phyloP scores from a whole-genome alignment of 2,329 filamentous ascomycete species.

The Microcyclospora pomicola region DNA sequence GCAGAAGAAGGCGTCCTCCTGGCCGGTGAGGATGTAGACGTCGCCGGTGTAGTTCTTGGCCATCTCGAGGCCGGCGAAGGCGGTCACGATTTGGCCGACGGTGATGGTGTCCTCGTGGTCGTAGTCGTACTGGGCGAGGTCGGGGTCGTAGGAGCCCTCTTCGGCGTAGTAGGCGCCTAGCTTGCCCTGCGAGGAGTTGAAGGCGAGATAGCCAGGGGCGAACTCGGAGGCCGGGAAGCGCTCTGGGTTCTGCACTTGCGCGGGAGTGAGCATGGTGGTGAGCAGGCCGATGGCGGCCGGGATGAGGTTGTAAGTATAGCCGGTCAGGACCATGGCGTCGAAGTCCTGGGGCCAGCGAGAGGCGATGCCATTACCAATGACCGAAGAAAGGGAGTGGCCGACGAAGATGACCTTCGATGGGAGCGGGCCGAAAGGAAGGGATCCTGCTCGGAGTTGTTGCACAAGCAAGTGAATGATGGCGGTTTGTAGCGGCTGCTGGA shows the following conservation, averaged over 20 bases:
- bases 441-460: constrained; percentile 5
- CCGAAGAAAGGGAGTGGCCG: constrained; percentile 7
- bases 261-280: constrained; percentile 5
- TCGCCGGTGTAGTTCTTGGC: constrained; percentile 6
- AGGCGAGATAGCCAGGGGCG: constrained; percentile 8
- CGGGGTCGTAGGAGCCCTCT: constrained; percentile 6
- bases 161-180: constrained; percentile 8
- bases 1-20: constrained; percentile 11
- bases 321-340: constrained; percentile 9
- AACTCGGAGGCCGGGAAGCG: constrained; percentile 4
- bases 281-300: constrained; percentile 6
- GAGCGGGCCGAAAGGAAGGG: constrained; percentile 4
- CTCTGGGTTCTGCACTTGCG: constrained; percentile 7
- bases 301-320: constrained; percentile 7
- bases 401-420: constrained; percentile 7
- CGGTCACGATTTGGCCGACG: constrained; percentile 8
- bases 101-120: constrained; percentile 10
- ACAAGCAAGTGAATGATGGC: constrained; percentile 7
- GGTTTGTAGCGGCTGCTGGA: constrained; percentile 9
- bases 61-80: constrained; percentile 6
- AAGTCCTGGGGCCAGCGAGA: constrained; percentile 9
- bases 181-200: constrained; percentile 7
- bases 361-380: constrained; percentile 9
- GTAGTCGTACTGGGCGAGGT: constrained; percentile 8
- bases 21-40: constrained; percentile 7